Evolutionary conservation across 768 basidiomycete genomes (phyloP).

Genomic region (Russula compacta): DNA sequence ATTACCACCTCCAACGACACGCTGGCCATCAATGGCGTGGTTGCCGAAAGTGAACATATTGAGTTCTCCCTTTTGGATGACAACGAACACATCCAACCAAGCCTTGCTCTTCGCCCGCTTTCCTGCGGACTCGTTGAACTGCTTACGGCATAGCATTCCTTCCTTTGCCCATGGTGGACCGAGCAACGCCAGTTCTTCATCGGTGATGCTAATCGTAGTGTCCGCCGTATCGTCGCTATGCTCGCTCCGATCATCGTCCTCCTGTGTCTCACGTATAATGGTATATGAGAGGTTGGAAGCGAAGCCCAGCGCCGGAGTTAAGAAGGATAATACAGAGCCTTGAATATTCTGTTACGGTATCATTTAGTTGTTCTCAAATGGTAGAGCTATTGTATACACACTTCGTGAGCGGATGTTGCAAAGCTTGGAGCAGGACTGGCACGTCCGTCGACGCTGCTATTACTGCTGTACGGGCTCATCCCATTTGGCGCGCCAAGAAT

Average conservation of each 20-base stretch:
- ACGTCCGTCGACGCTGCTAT: conserved; percentile 76
- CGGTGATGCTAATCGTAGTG: conserved; percentile 78
- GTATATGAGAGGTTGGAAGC: conserved; percentile 93
- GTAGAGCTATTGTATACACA: conserved; percentile 24
- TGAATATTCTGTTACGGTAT: conserved; percentile 40
- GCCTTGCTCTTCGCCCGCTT: conserved; percentile 81
- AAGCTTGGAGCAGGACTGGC: conserved; percentile 94
- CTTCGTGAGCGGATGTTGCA: conserved; percentile 82
- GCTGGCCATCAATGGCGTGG: conserved; percentile 46
- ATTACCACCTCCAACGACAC: conserved; percentile 88
- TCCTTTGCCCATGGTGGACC: conserved; percentile 99
- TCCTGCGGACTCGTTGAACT: conserved; percentile 82
- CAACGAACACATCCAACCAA: conserved; percentile 94
- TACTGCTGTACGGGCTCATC: conserved; percentile 78
- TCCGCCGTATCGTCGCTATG: conserved; percentile 56
- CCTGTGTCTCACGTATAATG: conserved; percentile 91
- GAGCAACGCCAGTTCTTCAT: conserved; percentile 90
- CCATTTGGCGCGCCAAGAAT: conserved; percentile 59
- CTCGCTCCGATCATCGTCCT: conserved; percentile 75
- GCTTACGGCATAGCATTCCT: conserved; percentile 89
- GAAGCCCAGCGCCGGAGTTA: conserved; percentile 87
- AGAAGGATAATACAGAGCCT: conserved; percentile 57
- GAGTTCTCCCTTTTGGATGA: conserved; percentile 89
- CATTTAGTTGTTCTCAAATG: conserved; percentile 2
- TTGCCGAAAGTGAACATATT: conserved; percentile 95